Percentiles rank a stretch among this genome's conserved stretches.
Evolutionary conservation across 495 filamentous ascomycete species (phyloP).

Genomic region (Physcia stellaris): DNA sequence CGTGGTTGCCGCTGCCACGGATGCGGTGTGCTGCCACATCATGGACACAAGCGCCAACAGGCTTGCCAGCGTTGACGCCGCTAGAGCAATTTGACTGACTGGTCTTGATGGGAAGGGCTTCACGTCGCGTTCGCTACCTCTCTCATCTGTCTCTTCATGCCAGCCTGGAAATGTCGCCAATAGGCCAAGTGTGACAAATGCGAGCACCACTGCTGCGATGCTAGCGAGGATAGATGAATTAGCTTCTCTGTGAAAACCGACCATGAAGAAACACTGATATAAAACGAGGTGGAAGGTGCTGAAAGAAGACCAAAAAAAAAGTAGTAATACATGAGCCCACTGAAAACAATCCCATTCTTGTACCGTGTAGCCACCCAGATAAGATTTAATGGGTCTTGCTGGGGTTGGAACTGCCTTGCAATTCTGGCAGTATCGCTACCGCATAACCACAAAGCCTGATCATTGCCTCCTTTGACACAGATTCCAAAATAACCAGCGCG

Average conservation of each 20-base stretch:
- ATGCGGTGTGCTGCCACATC: conserved; percentile 42
- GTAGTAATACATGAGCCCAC: conserved; percentile 51
- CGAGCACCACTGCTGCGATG: conserved; percentile 73
- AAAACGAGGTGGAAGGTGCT: no score
- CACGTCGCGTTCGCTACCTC: conserved; percentile 53
- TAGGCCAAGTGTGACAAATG: conserved; percentile 60
- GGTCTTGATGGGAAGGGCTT: conserved; percentile 68
- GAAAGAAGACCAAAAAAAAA: not conserved
- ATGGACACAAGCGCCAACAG: conserved; percentile 69
- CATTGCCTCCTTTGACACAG: conserved; percentile 58
- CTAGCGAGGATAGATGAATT: conserved; percentile 18
- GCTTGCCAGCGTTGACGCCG: conserved; percentile 65
- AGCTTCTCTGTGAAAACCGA: no score
- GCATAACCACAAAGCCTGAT: conserved; percentile 61
- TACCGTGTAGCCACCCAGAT: conserved; percentile 70
- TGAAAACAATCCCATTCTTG: conserved; percentile 71
- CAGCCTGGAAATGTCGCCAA: conserved; percentile 73
- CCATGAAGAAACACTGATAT: no score
- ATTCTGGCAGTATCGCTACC: conserved; percentile 65
- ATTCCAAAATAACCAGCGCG: conserved; percentile 40
- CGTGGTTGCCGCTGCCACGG: conserved; percentile 14
- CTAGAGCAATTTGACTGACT: conserved; percentile 60
- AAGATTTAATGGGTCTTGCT: conserved; percentile 68
- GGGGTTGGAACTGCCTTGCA: conserved; percentile 50
- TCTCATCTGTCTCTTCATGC: conserved; percentile 56